Conservation (phyloP, 2,329 filamentous ascomycete species). For the Shiraia sp. region DNA sequence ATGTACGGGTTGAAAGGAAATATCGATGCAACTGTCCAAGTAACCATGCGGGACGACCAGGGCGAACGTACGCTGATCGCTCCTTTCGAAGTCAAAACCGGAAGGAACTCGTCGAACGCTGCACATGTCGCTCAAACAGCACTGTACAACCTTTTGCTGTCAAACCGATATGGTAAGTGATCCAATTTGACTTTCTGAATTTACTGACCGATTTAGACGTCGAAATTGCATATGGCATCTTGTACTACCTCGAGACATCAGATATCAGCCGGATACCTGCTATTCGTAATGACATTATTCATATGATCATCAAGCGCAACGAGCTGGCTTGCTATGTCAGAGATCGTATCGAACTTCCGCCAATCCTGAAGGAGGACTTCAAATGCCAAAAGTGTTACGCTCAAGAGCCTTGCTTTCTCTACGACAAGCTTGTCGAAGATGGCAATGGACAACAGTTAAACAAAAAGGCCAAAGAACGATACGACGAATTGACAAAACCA, state of each 20-base stretch:
- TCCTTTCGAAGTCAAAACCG: slow-evolving; percentile 95
- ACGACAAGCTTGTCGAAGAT: slow-evolving; percentile 86
- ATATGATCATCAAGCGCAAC: slow-evolving; percentile 97
- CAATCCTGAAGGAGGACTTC: slow-evolving; percentile 81
- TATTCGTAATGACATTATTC: slow-evolving; percentile 82
- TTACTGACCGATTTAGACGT: slow-evolving; percentile 62
- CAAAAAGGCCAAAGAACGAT: slow-evolving; percentile 77
- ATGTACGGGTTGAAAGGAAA: slow-evolving; percentile 98
- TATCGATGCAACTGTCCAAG: slow-evolving; percentile 94
- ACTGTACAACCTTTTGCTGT: slow-evolving; percentile 88
- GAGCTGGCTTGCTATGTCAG: slow-evolving; percentile 83
- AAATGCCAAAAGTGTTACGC: slow-evolving; percentile 89
- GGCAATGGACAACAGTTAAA: slow-evolving; percentile 81
- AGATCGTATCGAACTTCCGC: slow-evolving; percentile 78
- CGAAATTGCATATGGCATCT: slow-evolving; percentile 82
- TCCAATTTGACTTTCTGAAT: background rate
- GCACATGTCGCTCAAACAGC: slow-evolving; percentile 92
- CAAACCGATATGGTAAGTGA: slow-evolving; percentile 76
- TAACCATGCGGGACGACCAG: slow-evolving; percentile 74
- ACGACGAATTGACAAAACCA: slow-evolving; percentile 78
- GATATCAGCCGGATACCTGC: slow-evolving; percentile 84
- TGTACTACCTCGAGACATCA: slow-evolving; percentile 94
- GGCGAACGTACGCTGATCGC: slow-evolving; percentile 74
- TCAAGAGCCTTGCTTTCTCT: slow-evolving; percentile 87
- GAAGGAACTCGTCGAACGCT: slow-evolving; percentile 75